These are phyloP conservation scores for Musa balbisiana DNA, from an alignment of 202 grass and related monocot genomes.

Conservation along the genomic window DNA sequence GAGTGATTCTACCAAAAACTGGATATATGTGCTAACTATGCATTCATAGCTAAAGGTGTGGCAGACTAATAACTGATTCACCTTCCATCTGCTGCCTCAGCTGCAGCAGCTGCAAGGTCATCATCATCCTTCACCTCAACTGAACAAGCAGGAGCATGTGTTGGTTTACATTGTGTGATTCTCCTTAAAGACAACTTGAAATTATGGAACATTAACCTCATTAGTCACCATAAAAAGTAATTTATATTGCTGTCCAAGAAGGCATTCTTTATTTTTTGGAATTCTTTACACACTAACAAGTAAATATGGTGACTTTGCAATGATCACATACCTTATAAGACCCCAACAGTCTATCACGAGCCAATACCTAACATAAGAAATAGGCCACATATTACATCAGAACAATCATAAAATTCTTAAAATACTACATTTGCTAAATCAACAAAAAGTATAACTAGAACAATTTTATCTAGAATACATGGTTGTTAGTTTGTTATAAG, in stretches of 20 bases:
- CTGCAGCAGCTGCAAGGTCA: conserved; percentile 60
- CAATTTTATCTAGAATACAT: no score
- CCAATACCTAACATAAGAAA: conserved; percentile 50
- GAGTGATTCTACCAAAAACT: no score
- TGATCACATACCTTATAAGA: conserved; percentile 61
- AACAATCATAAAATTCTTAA: background rate
- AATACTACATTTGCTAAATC: background rate
- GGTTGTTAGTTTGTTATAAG: no score
- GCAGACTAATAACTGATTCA: no score
- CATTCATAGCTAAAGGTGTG: no score
- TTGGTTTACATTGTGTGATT: no score
- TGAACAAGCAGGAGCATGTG: background rate
- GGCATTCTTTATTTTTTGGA: no score
- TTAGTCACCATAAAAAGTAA: background rate
- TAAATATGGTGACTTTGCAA: conserved; percentile 12
- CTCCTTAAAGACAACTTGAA: no score
- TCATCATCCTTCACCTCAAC: conserved; percentile 69
- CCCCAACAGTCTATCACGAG: conserved; percentile 85
- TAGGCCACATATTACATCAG: background rate
- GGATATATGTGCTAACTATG: no score
- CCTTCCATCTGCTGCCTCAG: conserved; percentile 64
- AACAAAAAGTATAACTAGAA: no score
- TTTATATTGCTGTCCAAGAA: no score
- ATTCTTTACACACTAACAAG: background rate
- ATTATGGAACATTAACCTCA: background rate